Evolutionary conservation across 768 basidiomycete species (phyloP).

Genomic region (Cyclocybe cylindracea): DNA sequence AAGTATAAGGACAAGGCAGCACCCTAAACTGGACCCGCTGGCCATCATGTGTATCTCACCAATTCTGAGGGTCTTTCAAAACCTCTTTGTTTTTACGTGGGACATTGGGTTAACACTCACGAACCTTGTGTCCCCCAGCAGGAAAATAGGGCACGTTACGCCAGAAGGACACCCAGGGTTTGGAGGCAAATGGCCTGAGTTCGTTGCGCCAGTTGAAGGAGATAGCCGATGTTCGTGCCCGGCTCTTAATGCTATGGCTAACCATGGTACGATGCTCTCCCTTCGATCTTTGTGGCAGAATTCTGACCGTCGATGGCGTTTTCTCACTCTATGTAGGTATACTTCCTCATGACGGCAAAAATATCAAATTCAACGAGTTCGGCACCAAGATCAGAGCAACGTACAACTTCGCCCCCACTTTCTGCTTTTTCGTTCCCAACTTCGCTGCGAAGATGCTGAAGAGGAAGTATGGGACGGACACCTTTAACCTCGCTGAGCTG

Average conservation of each 20-base stretch:
- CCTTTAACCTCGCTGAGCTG: slow-evolving; percentile 66
- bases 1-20: background rate
- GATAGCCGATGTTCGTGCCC: slow-evolving; percentile 79
- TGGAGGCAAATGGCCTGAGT: slow-evolving; percentile 72
- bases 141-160: slow-evolving; percentile 54
- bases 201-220: slow-evolving; percentile 51
- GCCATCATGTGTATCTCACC: slow-evolving; percentile 33
- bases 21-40: background rate
- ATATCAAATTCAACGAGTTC: slow-evolving; percentile 63
- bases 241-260: slow-evolving; percentile 78
- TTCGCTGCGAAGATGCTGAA: slow-evolving; percentile 58
- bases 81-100: slow-evolving; percentile 42
- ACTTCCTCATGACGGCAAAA: slow-evolving; percentile 63
- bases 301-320: background rate
- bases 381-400: slow-evolving; percentile 45
- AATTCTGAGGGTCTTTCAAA: slow-evolving; percentile 26
- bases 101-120: slow-evolving; percentile 50
- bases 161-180: slow-evolving; percentile 56
- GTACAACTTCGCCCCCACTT: slow-evolving; percentile 71
- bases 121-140: slow-evolving; percentile 54
- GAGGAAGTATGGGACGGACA: slow-evolving; percentile 57
- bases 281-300: background rate
- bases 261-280: slow-evolving; percentile 59
- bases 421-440: slow-evolving; percentile 68
- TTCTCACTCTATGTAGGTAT: slow-evolving; percentile 47